Evolutionary conservation across 2,329 filamentous ascomycete species (phyloP).

Genomic region (Exserohilum turcica): DNA sequence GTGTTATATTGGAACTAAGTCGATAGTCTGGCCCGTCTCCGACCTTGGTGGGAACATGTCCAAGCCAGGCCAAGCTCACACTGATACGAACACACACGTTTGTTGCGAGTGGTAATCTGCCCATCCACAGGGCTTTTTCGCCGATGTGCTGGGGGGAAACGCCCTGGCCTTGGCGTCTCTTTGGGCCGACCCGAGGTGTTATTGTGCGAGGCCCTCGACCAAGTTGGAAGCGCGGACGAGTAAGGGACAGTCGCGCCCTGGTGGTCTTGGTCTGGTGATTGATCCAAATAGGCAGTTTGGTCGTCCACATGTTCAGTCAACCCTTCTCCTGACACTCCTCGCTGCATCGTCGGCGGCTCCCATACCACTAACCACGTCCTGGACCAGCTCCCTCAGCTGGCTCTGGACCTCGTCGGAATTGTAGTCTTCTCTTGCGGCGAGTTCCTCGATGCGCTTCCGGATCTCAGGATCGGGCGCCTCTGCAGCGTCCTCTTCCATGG

Average conservation of each 20-base stretch:
- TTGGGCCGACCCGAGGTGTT: neutral
- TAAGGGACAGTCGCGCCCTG: neutral
- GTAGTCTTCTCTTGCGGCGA: constrained; percentile 84
- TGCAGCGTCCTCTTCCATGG: constrained; percentile 62
- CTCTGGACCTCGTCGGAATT: constrained; percentile 78
- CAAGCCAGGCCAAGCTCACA: neutral
- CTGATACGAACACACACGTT: neutral
- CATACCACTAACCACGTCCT: constrained; percentile 76
- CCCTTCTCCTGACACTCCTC: constrained; percentile 49
- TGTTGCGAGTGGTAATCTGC: neutral
- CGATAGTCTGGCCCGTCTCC: neutral
- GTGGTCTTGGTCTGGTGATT: neutral
- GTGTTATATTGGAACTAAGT: neutral
- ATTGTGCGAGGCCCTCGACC: neutral
- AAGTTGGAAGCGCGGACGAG: too few species aligned
- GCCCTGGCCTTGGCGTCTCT: neutral
- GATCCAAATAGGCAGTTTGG: neutral
- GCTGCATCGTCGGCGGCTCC: constrained; percentile 65
- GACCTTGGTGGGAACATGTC: neutral
- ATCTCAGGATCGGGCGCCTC: constrained; percentile 80
- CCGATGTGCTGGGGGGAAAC: neutral
- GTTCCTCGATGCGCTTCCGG: constrained; percentile 81
- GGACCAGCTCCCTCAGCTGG: constrained; percentile 76
- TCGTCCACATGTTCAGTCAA: constrained; percentile 35
- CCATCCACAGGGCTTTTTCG: neutral